Conservation (phyloP, 164 flowering plant genomes). For the Euptelea pleiosperma region DNA sequence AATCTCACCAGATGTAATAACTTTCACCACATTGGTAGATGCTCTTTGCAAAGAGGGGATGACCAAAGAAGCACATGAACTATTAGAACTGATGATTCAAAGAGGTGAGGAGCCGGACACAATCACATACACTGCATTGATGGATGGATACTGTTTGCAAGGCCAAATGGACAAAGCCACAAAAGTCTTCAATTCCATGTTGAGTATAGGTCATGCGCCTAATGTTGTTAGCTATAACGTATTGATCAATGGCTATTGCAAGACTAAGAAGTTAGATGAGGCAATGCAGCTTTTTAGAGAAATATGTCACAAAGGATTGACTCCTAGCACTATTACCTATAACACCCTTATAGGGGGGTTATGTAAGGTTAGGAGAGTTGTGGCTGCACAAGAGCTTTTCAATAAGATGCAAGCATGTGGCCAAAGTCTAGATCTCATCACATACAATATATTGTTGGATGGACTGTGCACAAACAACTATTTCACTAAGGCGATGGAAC, state of each 20-base stretch:
- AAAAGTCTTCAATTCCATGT: background rate
- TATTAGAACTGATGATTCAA: background rate
- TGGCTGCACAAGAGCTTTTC: conserved; percentile 7
- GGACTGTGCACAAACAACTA: background rate
- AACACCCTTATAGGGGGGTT: conserved; percentile 3
- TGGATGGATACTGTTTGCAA: no score
- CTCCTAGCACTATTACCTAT: conserved; percentile 5
- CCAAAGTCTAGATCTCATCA: conserved; percentile 8
- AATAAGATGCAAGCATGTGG: conserved; percentile 8
- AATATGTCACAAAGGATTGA: conserved; percentile 4
- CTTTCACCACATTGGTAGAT: background rate
- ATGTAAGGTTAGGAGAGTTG: conserved; percentile 6
- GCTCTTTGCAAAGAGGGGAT: conserved; percentile 10
- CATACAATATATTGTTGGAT: background rate
- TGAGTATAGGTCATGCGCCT: conserved; percentile 3
- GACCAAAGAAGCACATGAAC: background rate
- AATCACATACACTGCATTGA: no score
- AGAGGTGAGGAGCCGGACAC: conserved; percentile 1
- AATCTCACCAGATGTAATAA: conserved; percentile 4
- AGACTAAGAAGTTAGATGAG: conserved; percentile 6
- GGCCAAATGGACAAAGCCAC: conserved; percentile 10
- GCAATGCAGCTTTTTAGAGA: conserved; percentile 1
- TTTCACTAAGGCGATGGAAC: conserved; percentile 19
- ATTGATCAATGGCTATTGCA: no score
- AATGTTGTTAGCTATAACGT: conserved; percentile 4